Percentiles rank a stretch among this genome's conserved stretches.
Evolutionary conservation across 2,329 filamentous ascomycete species (phyloP).

Genomic region (Sporothrix dimorphospora): DNA sequence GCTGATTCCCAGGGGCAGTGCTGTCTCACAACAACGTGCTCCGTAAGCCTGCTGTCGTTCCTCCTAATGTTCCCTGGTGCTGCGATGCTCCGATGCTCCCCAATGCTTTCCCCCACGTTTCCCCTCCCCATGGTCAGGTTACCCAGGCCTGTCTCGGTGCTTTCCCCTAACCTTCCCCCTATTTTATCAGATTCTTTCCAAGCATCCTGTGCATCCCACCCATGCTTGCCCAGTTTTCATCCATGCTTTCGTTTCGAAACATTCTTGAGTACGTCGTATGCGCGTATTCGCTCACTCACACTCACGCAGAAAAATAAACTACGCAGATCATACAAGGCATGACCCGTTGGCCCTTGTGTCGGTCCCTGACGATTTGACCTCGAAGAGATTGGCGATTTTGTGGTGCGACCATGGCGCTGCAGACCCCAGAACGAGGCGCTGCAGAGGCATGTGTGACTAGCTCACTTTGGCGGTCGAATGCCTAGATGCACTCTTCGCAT

Average conservation of each 20-base stretch:
- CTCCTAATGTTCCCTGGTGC: not conserved
- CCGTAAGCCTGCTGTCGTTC: not conserved
- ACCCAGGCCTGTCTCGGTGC: not conserved
- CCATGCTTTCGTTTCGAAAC: conserved; percentile 4
- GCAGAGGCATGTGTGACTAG: too few relatives aligned
- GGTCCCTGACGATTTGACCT: not conserved
- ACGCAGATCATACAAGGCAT: conserved; percentile 4
- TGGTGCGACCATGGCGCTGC: conserved; percentile 6
- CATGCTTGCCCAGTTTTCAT: not conserved
- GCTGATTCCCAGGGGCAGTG: not conserved
- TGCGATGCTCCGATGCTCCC: not conserved
- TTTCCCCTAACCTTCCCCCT: not conserved
- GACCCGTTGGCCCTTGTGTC: not conserved
- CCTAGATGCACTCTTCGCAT: not conserved
- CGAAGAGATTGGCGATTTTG: not conserved
- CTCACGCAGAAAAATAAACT: not conserved
- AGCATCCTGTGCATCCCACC: not conserved
- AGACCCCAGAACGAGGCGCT: not conserved
- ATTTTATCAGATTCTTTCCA: not conserved
- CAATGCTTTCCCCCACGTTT: not conserved
- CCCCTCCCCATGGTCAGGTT: not conserved
- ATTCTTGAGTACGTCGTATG: too few relatives aligned
- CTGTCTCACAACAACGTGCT: not conserved
- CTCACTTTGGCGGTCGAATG: too few relatives aligned
- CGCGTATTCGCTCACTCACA: not conserved